Base-by-base conservation (phyloP, 139 green algal genomes). In the Ettlia oleoabundans region DNA sequence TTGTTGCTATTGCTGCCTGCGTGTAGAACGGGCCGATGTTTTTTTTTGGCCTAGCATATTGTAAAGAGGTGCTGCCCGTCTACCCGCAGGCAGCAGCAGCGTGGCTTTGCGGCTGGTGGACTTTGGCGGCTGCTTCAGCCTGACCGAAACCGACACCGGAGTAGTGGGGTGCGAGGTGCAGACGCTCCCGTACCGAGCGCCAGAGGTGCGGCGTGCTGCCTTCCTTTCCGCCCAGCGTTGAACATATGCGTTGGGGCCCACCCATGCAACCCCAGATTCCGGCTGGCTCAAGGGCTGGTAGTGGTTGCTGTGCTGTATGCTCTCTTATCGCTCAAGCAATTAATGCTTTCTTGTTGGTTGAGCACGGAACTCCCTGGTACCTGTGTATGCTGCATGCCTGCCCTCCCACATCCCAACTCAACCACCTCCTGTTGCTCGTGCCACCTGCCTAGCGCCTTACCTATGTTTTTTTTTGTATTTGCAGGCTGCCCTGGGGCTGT, bases 141-240 rank as follows among this genome's bases (percentile, higher is more conserved):
- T 67, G 24, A 86, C 83, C 0, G 88, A 79, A 30, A 86, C 81
- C 8, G 83, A 92, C 83, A 89, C 80, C 7, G 40, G n/a, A 28
- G 30, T 38, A 9, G 42, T 90, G 62, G 71, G 51, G 21, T 85
- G 80, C 32, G 83, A 92, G 65, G 68, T 90, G 72, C 88, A 92
- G 84, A 86, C 88, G n/a, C 84, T 91, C 30, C 70, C 78, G 2
- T 92, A 90, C 83, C 53, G 89, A 4, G 87, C 89, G 0, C 89
- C 89, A 6, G 89, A 92, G 85, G 89, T 92, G 80, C 1, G 55
- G 18, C 35, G 26, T 8, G 68, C 24, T 22, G 10, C 1, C 58
- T 67, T 21, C 58, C 21, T 32, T 67, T 67, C n/a, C n/a, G n/a
- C n/a, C n/a, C n/a, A n/a, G n/a, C n/a, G n/a, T n/a, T n/a, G n/a